These are phyloP conservation scores for Apiosordaria backusii DNA, from an alignment of 495 filamentous ascomycete species.

Conservation along the genomic window DNA sequence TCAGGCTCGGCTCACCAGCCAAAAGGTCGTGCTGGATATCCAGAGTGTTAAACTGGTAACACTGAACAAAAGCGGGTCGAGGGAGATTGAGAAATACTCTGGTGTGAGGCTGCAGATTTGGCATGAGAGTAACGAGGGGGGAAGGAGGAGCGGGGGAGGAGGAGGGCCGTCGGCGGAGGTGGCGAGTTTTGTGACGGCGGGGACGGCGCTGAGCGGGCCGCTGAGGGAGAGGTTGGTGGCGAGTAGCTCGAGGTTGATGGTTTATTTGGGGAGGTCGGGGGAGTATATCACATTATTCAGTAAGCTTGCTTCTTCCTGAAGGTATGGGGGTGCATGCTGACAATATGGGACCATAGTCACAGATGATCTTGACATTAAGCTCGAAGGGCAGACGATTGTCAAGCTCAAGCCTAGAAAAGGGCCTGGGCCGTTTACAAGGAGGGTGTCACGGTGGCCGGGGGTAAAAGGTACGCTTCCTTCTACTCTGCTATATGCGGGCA, in stretches of 20 bases:
- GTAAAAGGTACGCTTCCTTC: slow-evolving; percentile 26
- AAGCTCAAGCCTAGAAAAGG: slow-evolving; percentile 30
- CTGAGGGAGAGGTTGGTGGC: slow-evolving; percentile 29
- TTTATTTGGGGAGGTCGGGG: slow-evolving; percentile 31
- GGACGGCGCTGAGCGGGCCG: slow-evolving; percentile 32
- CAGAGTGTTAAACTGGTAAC: slow-evolving; percentile 30
- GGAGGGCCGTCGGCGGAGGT: slow-evolving; percentile 22
- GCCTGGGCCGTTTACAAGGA: slow-evolving; percentile 21
- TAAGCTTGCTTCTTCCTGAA: slow-evolving; percentile 11
- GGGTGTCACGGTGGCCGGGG: slow-evolving; percentile 28
- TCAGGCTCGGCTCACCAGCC: slow-evolving; percentile 33
- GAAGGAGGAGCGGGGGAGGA: slow-evolving; percentile 12
- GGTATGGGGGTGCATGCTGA: background rate
- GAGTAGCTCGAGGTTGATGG: slow-evolving; percentile 25
- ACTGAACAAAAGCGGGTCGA: slow-evolving; percentile 20
- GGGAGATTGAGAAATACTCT: slow-evolving; percentile 29
- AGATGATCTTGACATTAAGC: slow-evolving; percentile 34
- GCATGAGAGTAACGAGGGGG: slow-evolving; percentile 26
- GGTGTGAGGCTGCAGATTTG: slow-evolving; percentile 35
- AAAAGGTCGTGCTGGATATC: slow-evolving; percentile 36
- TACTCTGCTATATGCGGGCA: background rate
- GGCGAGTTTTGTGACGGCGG: slow-evolving; percentile 32
- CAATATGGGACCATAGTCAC: slow-evolving; percentile 21
- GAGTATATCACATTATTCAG: slow-evolving; percentile 33
- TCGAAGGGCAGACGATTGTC: slow-evolving; percentile 28